A percentile compares a stretch with the other conserved stretches of the same genome.
These are phyloP conservation scores for Aspergillus niger DNA, from an alignment of 2,329 filamentous ascomycete species.

Conservation along the genomic window DNA sequence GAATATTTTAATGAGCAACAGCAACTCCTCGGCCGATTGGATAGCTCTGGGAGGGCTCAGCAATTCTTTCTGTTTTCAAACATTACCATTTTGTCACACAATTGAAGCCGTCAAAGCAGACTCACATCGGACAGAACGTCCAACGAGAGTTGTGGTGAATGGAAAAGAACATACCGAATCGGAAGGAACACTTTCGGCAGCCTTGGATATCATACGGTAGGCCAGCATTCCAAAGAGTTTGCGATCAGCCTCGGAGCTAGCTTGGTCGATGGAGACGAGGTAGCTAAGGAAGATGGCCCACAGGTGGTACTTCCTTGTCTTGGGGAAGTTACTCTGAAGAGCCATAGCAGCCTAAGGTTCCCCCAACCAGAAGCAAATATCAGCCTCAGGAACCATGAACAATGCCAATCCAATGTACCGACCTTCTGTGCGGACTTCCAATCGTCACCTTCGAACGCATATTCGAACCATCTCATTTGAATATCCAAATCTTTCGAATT, in stretches of 20 bases:
- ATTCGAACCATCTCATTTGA: conserved; percentile 48
- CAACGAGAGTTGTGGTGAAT: not conserved
- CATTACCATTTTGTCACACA: conserved; percentile 24
- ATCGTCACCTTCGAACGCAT: conserved; percentile 43
- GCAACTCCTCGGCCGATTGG: conserved; percentile 49
- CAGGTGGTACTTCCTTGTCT: conserved; percentile 51
- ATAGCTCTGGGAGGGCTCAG: conserved; percentile 47
- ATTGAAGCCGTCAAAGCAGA: not conserved
- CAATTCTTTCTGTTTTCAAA: conserved; percentile 40
- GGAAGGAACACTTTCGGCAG: conserved; percentile 46
- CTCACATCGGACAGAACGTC: too few relatives aligned
- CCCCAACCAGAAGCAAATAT: conserved; percentile 7
- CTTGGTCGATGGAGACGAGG: conserved; percentile 40
- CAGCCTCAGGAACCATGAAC: not conserved
- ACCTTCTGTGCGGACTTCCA: conserved; percentile 55
- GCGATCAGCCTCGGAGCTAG: conserved; percentile 44
- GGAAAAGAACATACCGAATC: conserved; percentile 41
- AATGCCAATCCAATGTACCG: conserved; percentile 16
- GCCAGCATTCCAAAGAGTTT: conserved; percentile 54
- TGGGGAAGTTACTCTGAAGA: conserved; percentile 52
- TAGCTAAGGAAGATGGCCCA: conserved; percentile 53
- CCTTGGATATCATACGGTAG: conserved; percentile 53
- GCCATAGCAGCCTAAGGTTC: conserved; percentile 49
- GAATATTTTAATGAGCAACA: conserved; percentile 48
- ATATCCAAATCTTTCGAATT: conserved; percentile 48